Percentiles rank a stretch among this genome's conserved stretches.
These are phyloP conservation scores for Penicillium sp. DNA, from an alignment of 2,329 filamentous ascomycete species.

Conservation along the genomic window DNA sequence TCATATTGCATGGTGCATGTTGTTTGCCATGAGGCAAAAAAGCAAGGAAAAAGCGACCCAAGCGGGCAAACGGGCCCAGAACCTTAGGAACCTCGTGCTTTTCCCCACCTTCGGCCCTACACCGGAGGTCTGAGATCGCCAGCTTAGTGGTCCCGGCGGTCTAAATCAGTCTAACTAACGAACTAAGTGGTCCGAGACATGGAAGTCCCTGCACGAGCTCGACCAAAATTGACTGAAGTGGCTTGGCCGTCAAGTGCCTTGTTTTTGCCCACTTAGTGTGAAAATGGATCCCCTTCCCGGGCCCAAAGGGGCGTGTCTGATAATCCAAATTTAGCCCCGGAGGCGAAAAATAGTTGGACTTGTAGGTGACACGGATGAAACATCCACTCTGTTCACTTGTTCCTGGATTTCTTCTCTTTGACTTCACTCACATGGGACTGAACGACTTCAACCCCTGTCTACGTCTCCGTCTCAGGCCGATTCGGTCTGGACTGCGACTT, in stretches of 20 bases:
- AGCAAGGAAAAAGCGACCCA: not conserved
- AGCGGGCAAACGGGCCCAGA: not conserved
- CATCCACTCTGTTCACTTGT: conserved; percentile 1
- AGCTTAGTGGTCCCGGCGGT: too few relatives aligned
- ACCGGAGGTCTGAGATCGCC: too few relatives aligned
- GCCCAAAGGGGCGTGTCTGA: not conserved
- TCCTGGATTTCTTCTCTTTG: conserved; percentile 1
- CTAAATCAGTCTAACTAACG: not conserved
- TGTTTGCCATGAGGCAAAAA: not conserved
- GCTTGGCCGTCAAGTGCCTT: not conserved
- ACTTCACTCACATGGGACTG: not conserved
- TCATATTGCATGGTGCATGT: not conserved
- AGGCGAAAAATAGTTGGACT: not conserved
- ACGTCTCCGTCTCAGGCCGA: conserved; percentile 4
- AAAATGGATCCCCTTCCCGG: not conserved
- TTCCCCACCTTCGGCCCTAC: not conserved
- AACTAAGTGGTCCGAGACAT: not conserved
- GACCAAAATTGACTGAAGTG: not conserved
- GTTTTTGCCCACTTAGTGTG: not conserved
- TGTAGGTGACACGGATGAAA: conserved; percentile 11
- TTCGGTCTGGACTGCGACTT: conserved; percentile 14
- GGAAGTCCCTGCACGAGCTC: not conserved
- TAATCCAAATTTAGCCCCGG: conserved; percentile 4
- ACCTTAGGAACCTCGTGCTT: not conserved
- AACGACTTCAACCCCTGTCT: not conserved